These are phyloP conservation scores for Pancytospora epiphaga DNA, from an alignment of 371 early-diverging fungal genomes.

Conservation along the genomic window DNA sequence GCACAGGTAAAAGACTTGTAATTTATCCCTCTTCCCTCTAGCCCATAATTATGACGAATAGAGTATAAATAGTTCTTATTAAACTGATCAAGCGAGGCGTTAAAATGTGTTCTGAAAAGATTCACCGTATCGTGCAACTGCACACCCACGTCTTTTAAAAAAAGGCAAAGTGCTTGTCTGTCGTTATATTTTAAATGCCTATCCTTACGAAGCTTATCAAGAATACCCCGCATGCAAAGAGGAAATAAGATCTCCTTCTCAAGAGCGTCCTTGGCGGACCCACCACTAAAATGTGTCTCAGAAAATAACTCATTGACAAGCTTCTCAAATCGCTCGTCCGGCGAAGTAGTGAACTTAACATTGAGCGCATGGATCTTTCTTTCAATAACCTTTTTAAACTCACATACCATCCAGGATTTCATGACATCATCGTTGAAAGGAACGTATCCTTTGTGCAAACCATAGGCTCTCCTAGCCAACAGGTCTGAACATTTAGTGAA, in stretches of 20 bases:
- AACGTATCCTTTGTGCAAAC: constrained; percentile 35
- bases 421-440: constrained; percentile 17
- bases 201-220: constrained; percentile 36
- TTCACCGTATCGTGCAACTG: constrained; percentile 48
- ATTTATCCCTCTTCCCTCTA: constrained; percentile 81
- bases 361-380: constrained; percentile 35
- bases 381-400: constrained; percentile 40
- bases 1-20: constrained; percentile 79
- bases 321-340: constrained; percentile 48
- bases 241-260: constrained; percentile 42
- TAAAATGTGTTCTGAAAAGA: constrained; percentile 55
- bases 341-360: not conserved
- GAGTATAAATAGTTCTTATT: constrained; percentile 82
- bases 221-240: constrained; percentile 49
- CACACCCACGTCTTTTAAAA: constrained; percentile 57
- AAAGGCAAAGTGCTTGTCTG: constrained; percentile 50
- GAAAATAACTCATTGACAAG: constrained; percentile 27
- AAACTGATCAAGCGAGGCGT: constrained; percentile 73
- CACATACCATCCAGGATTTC: constrained; percentile 29
- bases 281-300: not conserved
- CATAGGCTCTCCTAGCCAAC: constrained; percentile 25
- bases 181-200: constrained; percentile 60
- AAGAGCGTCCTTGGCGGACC: not conserved
- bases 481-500: constrained; percentile 50
- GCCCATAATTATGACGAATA: constrained; percentile 87